Percentiles rank a stretch among this genome's conserved stretches.
phyloP scores from a whole-genome alignment of 2,329 filamentous ascomycete genomes.

The Mariannaea sp. region DNA sequence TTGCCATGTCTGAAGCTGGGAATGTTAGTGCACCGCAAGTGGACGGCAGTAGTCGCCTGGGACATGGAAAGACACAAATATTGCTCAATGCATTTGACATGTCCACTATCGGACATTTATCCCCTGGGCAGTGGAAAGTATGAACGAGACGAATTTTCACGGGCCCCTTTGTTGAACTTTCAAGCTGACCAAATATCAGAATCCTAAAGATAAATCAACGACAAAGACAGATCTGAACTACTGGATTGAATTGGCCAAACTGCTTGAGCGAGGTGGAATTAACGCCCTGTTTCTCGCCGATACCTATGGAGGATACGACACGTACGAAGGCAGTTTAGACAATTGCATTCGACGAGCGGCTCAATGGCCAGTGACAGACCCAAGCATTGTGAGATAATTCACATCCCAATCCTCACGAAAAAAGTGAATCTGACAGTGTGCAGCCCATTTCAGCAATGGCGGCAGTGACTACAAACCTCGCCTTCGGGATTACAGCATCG shows the following conservation, averaged over 20 bases:
- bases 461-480: conserved; percentile 66
- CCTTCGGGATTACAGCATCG: conserved; percentile 66
- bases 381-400: conserved; percentile 57
- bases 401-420: no score
- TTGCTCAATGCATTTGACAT: conserved; percentile 70
- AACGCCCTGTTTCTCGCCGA: conserved; percentile 70
- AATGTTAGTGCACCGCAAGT: not conserved
- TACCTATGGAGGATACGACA: conserved; percentile 67
- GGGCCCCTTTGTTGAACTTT: not conserved
- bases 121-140: conserved; percentile 70
- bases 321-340: conserved; percentile 62
- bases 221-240: conserved; percentile 65
- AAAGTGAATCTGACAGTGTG: not conserved
- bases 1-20: not conserved
- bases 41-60: conserved; percentile 8
- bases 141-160: conserved; percentile 7
- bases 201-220: conserved; percentile 63
- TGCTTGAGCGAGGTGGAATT: conserved; percentile 65
- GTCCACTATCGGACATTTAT: conserved; percentile 67
- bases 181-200: conserved; percentile 43
- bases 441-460: conserved; percentile 69
- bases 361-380: conserved; percentile 69
- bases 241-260: conserved; percentile 66
- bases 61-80: conserved; percentile 44
- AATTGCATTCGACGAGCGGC: conserved; percentile 65